phyloP scores from a whole-genome alignment of 805 yeast species.

The Nakazawaea populi region DNA sequence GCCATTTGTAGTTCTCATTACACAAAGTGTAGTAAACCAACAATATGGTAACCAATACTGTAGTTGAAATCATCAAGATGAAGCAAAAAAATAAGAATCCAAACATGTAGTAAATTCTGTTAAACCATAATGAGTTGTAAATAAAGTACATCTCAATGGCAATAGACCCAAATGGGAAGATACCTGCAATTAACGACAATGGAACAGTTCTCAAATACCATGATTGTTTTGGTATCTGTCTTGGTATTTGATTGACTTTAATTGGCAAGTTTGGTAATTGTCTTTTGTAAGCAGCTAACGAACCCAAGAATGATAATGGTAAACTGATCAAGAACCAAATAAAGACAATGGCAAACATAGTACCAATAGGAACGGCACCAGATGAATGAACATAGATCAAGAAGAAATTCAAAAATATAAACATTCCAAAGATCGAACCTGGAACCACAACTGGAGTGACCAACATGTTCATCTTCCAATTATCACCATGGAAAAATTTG shows the following conservation, averaged over 20 bases:
- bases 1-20: conserved; percentile 94
- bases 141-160: conserved; percentile 94
- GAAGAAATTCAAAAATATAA: conserved; percentile 75
- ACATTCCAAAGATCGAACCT: conserved; percentile 57
- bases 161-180: conserved; percentile 92
- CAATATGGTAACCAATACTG: conserved; percentile 73
- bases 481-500: conserved; percentile 86
- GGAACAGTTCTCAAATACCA: conserved; percentile 69
- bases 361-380: conserved; percentile 92
- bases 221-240: conserved; percentile 92
- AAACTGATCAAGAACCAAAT: conserved; percentile 85
- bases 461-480: conserved; percentile 81
- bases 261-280: conserved; percentile 48
- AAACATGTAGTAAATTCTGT: conserved; percentile 92
- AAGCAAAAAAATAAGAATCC: conserved; percentile 91
- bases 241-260: conserved; percentile 89
- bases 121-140: conserved; percentile 88
- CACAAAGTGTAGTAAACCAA: conserved; percentile 81
- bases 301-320: conserved; percentile 82
- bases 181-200: conserved; percentile 71
- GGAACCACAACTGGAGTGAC: conserved; percentile 85
- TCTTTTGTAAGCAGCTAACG: conserved; percentile 69
- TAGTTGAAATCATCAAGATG: conserved; percentile 74
- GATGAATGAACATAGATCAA: conserved; percentile 74
- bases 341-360: conserved; percentile 71